Evolutionary conservation across 257 asterid genomes (phyloP), one percentile per base, ranked within the genome.

Genomic region (Fraxinus quadrangulata): DNA sequence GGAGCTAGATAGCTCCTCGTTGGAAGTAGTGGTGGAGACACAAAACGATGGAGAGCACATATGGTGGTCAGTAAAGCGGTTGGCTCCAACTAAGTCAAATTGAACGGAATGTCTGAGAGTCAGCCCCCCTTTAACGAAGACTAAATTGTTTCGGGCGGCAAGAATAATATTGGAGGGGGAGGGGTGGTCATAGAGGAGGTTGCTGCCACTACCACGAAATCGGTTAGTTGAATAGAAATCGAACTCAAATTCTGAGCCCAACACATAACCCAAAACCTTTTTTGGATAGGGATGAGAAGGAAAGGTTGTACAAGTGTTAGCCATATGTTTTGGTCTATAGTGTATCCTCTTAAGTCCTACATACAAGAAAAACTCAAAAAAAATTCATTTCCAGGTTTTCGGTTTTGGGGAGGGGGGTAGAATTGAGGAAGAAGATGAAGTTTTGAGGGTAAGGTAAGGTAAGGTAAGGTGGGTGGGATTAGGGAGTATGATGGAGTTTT

Each of bases 321-420:
- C 85, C 85, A 79, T 74, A 82, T 84, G n/a, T 82, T 85, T 66
- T 84, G 81, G 86, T 79, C 81, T 78, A 77, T 80, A 85, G 72
- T 72, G 81, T 74, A 74, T 51, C 63, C 24, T 17, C 11, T 16
- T 12, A 36, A 36, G 17, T 49, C 59, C 21, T n/a, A 31, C 34
- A 31, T 31, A 31, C 3, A 31, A 31, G 34, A 31, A 31, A 31
- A 31, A 2, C 34, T 31, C 3, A 31, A 31, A 3, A 31, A 4
- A 2, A 31, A n/a, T 31, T 31, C 34, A 31, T 31, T 31, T 31
- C 2, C 3, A 0, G 2, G 34, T 31, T 31, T 31, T 31, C n/a
- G 34, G 3, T 31, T 31, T 31, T 31, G 34, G 34, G 34, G 2
- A n/a, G n/a, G n/a, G 34, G 3, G 3, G 34, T 2, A 4, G 34